phyloP scores from a whole-genome alignment of 2,329 filamentous ascomycete genomes.

The Pseudonectria foliicola region DNA sequence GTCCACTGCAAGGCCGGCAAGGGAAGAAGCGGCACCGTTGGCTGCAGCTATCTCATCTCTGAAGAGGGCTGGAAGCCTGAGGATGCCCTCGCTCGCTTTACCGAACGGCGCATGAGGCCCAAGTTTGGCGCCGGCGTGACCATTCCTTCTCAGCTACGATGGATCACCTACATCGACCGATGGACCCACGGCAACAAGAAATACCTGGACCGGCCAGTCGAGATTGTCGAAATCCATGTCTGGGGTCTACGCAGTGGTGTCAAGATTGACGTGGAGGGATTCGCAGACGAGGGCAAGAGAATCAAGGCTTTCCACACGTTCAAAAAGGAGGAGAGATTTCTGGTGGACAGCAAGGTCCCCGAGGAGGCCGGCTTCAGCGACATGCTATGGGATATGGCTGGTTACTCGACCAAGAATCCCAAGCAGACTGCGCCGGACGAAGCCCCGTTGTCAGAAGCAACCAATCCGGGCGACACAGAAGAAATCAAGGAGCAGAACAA shows the following conservation, averaged over 20 bases:
- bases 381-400: constrained; percentile 48
- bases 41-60: constrained; percentile 82
- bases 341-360: constrained; percentile 53
- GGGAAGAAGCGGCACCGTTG: constrained; percentile 80
- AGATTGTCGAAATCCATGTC: constrained; percentile 81
- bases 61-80: constrained; percentile 61
- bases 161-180: constrained; percentile 79
- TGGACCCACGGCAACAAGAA: constrained; percentile 70
- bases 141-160: constrained; percentile 86
- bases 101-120: constrained; percentile 79
- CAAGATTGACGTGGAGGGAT: constrained; percentile 80
- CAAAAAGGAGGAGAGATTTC: constrained; percentile 59
- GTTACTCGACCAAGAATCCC: constrained; percentile 24
- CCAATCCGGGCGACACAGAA: constrained; percentile 18
- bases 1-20: constrained; percentile 98
- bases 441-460: constrained; percentile 24
- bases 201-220: constrained; percentile 76
- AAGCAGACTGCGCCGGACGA: constrained; percentile 31
- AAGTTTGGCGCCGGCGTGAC: constrained; percentile 85
- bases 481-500: constrained; percentile 3
- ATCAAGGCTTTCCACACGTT: constrained; percentile 84
- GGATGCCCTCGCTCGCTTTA: constrained; percentile 53
- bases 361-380: constrained; percentile 42
- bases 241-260: constrained; percentile 87
- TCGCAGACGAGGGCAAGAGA: constrained; percentile 77